A percentile compares a stretch with the other conserved stretches of the same genome.
Evolutionary conservation across 331 rosid genomes (phyloP).

Genomic region (Quercus phellos): DNA sequence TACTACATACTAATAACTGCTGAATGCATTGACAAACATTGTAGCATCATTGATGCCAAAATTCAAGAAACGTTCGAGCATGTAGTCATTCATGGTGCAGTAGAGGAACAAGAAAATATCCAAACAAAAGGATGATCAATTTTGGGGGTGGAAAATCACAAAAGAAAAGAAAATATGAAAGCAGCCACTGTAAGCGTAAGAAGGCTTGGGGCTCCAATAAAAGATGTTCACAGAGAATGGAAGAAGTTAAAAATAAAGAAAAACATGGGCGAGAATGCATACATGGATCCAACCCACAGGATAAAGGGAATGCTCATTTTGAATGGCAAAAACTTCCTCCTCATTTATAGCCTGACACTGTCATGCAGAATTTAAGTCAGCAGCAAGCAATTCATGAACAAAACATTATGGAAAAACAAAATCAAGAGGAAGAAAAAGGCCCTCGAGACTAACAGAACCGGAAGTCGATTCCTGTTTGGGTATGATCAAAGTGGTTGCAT

Average conservation of each 20-base stretch:
- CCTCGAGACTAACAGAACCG: constrained; percentile 53
- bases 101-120: background rate
- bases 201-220: too few species aligned
- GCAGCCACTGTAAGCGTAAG: too few species aligned
- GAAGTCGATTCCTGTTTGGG: constrained; percentile 92
- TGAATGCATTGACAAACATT: background rate
- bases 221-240: background rate
- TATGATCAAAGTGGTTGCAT: constrained; percentile 71
- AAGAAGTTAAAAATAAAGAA: background rate
- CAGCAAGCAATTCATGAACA: constrained; percentile 24
- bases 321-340: constrained; percentile 72
- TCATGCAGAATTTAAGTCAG: constrained; percentile 30
- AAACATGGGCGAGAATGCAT: constrained; percentile 16
- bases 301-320: constrained; percentile 58
- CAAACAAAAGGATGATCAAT: background rate
- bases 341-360: constrained; percentile 80
- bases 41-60: background rate
- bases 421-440: constrained; percentile 10
- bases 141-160: too few species aligned
- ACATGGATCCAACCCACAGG: constrained; percentile 95
- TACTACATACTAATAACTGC: background rate
- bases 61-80: background rate
- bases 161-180: too few species aligned
- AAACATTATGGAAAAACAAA: constrained; percentile 2
- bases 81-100: background rate